Evolutionary conservation across 805 yeast species (phyloP), one percentile per base, ranked within the genome.

Genomic region (Ogataea nonfermentans): DNA sequence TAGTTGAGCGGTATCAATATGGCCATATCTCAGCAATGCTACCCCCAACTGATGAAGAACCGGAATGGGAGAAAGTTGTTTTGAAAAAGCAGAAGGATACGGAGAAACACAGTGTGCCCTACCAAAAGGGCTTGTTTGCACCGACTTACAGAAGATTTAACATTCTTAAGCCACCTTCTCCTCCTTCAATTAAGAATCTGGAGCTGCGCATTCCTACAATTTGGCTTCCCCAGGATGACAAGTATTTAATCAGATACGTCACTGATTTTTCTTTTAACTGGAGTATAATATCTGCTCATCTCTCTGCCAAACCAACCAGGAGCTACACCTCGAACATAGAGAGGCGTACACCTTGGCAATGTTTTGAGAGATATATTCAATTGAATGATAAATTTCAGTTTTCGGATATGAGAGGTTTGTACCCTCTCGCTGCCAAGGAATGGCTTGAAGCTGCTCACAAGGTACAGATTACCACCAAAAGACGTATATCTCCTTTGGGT

Each of bases 261-360:
- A 85, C 88, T 17, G 89, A 89, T 47, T 90, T 80, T 58, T 79
- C 86, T 7, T 89, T 87, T 67, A 93, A 93, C 57, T 93, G 99
- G 99, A 89, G 82, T 45, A 74, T 90, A 35, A 87, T 93, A 15
- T 79, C 96, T 3, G 84, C 90, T 6, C 86, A 84, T 56, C 67
- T 93, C 59, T 74, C 84, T 31, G 73, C 81, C 2, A 70, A 74
- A 35, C 76, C 88, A 2, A 76, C 87, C 0, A 71, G 78, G 48
- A 76, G 82, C 10, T 89, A 87, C 59, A 76, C 80, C 26, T 84
- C 98, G 1, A 89, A 87, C 55, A 87, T 89, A 41, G 98, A 93
- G 61, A 76, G 97, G 55, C 75, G 99, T 55, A 93, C 98, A 0
- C 95, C 99, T 0, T 93, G 99, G 99, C 98, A 91, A 60, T 91